Evolutionary conservation across 331 rosid species (phyloP).

Genomic region (Dryas integrifolia): DNA sequence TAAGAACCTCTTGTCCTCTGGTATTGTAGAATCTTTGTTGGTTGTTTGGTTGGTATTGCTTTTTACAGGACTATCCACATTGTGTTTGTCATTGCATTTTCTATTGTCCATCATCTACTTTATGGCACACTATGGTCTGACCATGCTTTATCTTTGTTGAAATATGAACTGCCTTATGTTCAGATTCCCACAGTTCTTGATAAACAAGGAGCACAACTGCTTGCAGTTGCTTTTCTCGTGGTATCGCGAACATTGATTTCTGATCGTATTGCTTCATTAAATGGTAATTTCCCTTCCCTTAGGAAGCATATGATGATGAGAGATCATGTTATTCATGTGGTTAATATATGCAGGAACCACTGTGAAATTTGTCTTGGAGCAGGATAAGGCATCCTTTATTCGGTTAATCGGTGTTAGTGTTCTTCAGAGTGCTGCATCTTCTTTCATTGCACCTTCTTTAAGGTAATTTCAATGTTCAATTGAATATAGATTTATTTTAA

Average conservation of each 20-base stretch:
- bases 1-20: background rate
- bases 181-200: conserved; percentile 88
- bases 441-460: conserved; percentile 93
- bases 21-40: conserved; percentile 8
- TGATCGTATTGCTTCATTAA: conserved; percentile 95
- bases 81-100: background rate
- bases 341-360: conserved; percentile 78
- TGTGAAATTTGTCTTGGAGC: conserved; percentile 94
- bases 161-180: conserved; percentile 20
- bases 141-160: conserved; percentile 6
- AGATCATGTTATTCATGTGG: conserved; percentile 17
- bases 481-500: background rate
- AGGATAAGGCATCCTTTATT: conserved; percentile 83
- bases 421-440: conserved; percentile 91
- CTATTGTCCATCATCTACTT: background rate
- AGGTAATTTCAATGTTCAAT: conserved; percentile 45
- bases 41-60: background rate
- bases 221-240: conserved; percentile 90
- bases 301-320: conserved; percentile 13
- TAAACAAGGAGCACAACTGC: conserved; percentile 92
- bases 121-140: background rate
- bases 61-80: background rate
- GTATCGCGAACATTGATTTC: conserved; percentile 95
- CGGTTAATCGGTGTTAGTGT: conserved; percentile 85
- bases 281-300: conserved; percentile 56